A percentile compares a stretch with the other conserved stretches of the same genome.
phyloP scores from a whole-genome alignment of 257 asterid species.

The Solanum neorickii region DNA sequence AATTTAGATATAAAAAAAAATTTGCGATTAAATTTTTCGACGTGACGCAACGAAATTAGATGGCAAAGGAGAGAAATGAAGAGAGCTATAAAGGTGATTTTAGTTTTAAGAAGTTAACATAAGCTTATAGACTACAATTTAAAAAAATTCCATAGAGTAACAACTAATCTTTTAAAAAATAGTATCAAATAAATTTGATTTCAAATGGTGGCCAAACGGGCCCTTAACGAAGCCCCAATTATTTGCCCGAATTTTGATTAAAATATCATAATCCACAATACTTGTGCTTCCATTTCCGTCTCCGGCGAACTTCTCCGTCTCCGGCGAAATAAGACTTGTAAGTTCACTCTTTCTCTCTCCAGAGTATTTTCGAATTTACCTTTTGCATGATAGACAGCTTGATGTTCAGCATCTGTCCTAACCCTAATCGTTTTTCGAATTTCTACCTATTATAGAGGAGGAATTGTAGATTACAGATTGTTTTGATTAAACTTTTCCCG shows the following conservation, averaged over 20 bases:
- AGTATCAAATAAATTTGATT: too few relatives aligned
- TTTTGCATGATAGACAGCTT: background rate
- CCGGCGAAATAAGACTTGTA: background rate
- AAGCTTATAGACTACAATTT: too few relatives aligned
- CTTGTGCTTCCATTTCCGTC: background rate
- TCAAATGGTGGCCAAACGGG: background rate
- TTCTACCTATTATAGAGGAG: background rate
- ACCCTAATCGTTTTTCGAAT: background rate
- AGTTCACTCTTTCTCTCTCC: background rate
- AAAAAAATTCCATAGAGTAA: background rate
- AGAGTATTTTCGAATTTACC: background rate
- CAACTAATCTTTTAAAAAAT: background rate
- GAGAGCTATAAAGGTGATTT: too few relatives aligned
- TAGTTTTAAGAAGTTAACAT: background rate
- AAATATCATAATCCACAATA: background rate
- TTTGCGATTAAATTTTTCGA: accelerated
- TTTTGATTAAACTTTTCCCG: background rate
- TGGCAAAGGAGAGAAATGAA: background rate
- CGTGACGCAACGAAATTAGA: background rate
- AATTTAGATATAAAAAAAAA: accelerated
- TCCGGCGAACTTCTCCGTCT: background rate
- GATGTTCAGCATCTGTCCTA: background rate
- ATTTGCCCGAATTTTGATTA: background rate
- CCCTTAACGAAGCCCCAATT: background rate
- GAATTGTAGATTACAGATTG: background rate